Evolutionary conservation across 1,139 yeast species (phyloP).

Genomic region (Debaryomyces nepalensis): DNA sequence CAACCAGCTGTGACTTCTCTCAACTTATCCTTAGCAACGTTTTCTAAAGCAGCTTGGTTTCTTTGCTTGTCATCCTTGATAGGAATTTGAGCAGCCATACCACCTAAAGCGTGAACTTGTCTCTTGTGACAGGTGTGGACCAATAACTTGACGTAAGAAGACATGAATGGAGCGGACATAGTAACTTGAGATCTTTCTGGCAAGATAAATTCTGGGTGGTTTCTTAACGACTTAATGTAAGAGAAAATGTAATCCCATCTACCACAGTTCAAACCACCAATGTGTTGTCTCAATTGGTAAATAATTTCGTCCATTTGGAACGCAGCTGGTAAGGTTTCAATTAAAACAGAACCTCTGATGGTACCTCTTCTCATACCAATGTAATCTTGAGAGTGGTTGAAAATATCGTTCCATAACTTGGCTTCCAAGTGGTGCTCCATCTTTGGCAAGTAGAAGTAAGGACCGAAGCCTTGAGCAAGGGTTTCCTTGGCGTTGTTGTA

Average conservation of each 20-base stretch:
- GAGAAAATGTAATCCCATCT: slow-evolving; percentile 85
- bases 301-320: slow-evolving; percentile 85
- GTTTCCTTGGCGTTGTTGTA: slow-evolving; percentile 72
- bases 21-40: slow-evolving; percentile 71
- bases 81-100: slow-evolving; percentile 86
- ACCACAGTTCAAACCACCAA: slow-evolving; percentile 80
- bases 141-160: slow-evolving; percentile 66
- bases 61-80: slow-evolving; percentile 69
- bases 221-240: slow-evolving; percentile 68
- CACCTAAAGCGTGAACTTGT: slow-evolving; percentile 82
- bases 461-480: slow-evolving; percentile 66
- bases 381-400: slow-evolving; percentile 71
- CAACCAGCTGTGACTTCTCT: slow-evolving; percentile 78
- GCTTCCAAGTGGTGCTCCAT: slow-evolving; percentile 84
- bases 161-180: slow-evolving; percentile 78
- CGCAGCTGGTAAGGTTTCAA: slow-evolving; percentile 77
- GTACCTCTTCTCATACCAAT: slow-evolving; percentile 70
- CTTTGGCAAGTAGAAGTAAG: slow-evolving; percentile 79
- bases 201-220: slow-evolving; percentile 62
- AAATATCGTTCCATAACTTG: slow-evolving; percentile 77
- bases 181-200: slow-evolving; percentile 79
- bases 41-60: slow-evolving; percentile 69
- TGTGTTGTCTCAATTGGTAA: slow-evolving; percentile 74
- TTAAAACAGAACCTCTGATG: slow-evolving; percentile 76
- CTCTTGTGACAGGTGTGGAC: slow-evolving; percentile 75